Base-by-base conservation (phyloP, 2,329 filamentous ascomycete genomes). In the Cordyceps cicadae region DNA sequence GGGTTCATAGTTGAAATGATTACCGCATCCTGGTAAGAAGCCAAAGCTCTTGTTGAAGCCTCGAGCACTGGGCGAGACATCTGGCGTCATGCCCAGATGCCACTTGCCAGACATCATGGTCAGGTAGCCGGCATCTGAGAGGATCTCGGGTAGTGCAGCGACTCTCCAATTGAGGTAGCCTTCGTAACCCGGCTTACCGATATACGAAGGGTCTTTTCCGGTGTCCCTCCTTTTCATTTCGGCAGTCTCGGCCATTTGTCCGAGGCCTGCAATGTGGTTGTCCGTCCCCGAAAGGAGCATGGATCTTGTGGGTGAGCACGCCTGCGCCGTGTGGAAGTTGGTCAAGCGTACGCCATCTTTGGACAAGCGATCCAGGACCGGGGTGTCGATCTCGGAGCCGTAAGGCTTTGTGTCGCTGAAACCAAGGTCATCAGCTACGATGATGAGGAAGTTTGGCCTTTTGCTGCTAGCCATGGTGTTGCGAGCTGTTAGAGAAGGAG, bases 31-130 rank as follows among this genome's bases (percentile, higher is more conserved):
- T 0, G 84, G 84, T 3, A 87, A 72, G 66, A 84, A 80, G 2
- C 83, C 83, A 62, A 87, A 81, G 34, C 78, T 81, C 19, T 77
- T 77, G 62, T 84, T 79, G 64, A 87, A 87, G 0, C 85, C 84
- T 11, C 84, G 76, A 14, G 75, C 77, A 51, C 78, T 75, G 0
- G 84, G 84, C 4, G 77, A 79, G 4, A 78, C 76, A 64, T 86
- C 82, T 0, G 81, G 79, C 0, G 77, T 84, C 14, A 87, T 70
- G 0, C 84, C 84, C 19, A 87, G 71, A 69, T 86, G 83, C 83
- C 84, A 87, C 67, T 87, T 87, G 0, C 84, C 84, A 5, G 81
- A 74, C 78, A 87, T 84, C 5, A 84, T 64, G 1, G 84, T 87
- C 54, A 79, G 75, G 67, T 87, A 87, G 15, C 83, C 84, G 0